These are phyloP conservation scores for Trichosporon sp. DNA, from an alignment of 1,284 basidiomycete genomes.

Conservation along the genomic window DNA sequence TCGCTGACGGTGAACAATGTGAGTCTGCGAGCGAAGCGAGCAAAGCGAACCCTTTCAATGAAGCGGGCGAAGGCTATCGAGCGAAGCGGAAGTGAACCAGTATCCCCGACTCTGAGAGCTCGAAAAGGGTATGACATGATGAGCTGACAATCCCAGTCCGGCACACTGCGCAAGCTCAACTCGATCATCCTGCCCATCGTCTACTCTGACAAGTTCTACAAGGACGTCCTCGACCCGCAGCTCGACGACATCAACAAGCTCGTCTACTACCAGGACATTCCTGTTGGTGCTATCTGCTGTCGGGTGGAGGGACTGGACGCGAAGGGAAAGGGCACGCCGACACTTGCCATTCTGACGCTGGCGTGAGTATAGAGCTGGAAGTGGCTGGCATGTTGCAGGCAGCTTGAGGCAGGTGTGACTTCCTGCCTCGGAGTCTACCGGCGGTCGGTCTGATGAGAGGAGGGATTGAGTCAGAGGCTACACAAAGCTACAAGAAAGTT, in stretches of 20 bases:
- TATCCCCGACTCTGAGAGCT: too few species aligned
- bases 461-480: not conserved
- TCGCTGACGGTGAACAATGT: constrained; percentile 47
- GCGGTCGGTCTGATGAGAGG: too few species aligned
- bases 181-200: constrained; percentile 43
- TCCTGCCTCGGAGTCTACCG: too few species aligned
- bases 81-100: too few species aligned
- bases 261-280: constrained; percentile 48
- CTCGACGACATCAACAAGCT: constrained; percentile 48
- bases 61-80: too few species aligned
- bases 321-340: constrained; percentile 32
- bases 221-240: constrained; percentile 39
- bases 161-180: constrained; percentile 45
- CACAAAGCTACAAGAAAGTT: too few species aligned
- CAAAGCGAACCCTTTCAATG: too few species aligned
- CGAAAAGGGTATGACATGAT: too few species aligned
- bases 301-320: constrained; percentile 25
- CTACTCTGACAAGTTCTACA: constrained; percentile 49
- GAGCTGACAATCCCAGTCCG: constrained; percentile 28
- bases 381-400: too few species aligned
- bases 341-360: constrained; percentile 42
- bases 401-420: too few species aligned
- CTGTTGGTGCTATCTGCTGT: constrained; percentile 43
- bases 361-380: constrained; percentile 38
- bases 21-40: constrained; percentile 17